These are phyloP conservation scores for Raphanus raphanistrum DNA, from an alignment of 345 rosid genomes.

Conservation along the genomic window DNA sequence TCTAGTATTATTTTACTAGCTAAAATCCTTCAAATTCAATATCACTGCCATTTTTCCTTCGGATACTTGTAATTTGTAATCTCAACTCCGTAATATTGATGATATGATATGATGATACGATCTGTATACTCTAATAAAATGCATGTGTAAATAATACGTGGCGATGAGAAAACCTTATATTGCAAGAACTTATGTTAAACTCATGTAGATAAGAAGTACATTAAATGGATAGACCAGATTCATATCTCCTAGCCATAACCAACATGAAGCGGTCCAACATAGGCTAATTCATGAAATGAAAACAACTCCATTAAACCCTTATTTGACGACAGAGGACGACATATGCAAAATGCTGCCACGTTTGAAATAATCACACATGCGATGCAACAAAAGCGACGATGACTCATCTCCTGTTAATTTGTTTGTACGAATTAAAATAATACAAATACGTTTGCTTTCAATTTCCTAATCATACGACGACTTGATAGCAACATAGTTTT, in stretches of 20 bases:
- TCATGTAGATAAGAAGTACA: constrained; percentile 28
- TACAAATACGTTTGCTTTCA: neutral
- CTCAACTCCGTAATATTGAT: neutral
- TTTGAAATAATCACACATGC: constrained; percentile 25
- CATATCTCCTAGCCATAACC: constrained; percentile 18
- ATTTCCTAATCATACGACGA: neutral
- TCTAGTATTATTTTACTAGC: neutral
- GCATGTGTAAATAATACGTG: constrained; percentile 5
- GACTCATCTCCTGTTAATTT: constrained; percentile 11
- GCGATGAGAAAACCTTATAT: constrained; percentile 18
- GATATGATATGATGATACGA: neutral
- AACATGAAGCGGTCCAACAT: constrained; percentile 20
- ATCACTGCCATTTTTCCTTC: neutral
- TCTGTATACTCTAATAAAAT: neutral
- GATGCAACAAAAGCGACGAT: constrained; percentile 28
- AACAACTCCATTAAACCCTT: neutral
- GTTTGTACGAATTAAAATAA: neutral
- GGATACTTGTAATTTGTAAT: neutral
- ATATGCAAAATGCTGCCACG: constrained; percentile 15
- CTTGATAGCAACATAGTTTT: neutral
- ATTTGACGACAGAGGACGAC: constrained; percentile 16
- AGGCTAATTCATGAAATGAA: neutral
- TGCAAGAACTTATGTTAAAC: neutral
- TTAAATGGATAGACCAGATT: neutral
- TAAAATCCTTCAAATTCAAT: constrained; percentile 1